phyloP scores from a whole-genome alignment of 306 rosid species.

The Morella rubra region DNA sequence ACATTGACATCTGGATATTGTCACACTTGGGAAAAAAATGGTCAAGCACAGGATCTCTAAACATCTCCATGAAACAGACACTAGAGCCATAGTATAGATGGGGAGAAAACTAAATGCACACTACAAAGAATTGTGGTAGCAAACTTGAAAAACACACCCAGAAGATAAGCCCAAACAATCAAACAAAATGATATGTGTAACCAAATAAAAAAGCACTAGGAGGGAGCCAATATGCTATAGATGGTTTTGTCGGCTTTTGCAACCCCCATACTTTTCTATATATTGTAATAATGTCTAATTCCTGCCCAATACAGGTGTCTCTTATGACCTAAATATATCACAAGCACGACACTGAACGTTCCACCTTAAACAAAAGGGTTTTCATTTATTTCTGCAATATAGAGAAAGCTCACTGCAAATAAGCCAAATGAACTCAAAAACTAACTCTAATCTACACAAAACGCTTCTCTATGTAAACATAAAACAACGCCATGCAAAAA shows the following conservation, averaged over 20 bases:
- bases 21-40: neutral
- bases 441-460: neutral
- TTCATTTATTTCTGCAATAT: conserved; percentile 2
- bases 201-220: neutral
- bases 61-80: neutral
- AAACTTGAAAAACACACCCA: neutral
- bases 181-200: neutral
- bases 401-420: neutral
- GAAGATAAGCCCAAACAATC: neutral
- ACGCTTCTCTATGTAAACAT: neutral
- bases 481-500: neutral
- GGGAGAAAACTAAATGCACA: neutral
- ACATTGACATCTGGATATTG: neutral
- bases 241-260: neutral
- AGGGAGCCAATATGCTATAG: neutral
- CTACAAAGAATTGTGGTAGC: neutral
- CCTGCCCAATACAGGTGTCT: neutral
- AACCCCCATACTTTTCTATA: neutral
- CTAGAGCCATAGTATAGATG: neutral
- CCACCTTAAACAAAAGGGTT: conserved; percentile 4
- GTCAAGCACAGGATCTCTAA: neutral
- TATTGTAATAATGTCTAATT: neutral
- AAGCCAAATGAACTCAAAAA: neutral
- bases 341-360: neutral
- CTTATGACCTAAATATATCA: neutral